These are phyloP conservation scores for Hymenoscyphus infarciens DNA, from an alignment of 2,329 filamentous ascomycete genomes.

Conservation along the genomic window DNA sequence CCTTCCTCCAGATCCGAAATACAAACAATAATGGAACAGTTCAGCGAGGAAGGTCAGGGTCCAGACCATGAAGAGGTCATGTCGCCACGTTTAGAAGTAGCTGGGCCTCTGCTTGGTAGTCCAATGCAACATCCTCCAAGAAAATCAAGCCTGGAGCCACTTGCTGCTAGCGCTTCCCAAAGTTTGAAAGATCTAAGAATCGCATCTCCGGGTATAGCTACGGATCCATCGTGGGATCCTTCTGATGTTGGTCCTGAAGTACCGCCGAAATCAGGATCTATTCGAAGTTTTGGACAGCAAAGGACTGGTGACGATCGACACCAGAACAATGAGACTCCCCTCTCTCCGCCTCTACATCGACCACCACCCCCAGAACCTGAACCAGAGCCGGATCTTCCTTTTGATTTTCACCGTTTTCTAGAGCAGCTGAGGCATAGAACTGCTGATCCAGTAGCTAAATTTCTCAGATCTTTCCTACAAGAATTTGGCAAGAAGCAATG, in stretches of 20 bases:
- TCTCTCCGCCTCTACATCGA: slow-evolving; percentile 51
- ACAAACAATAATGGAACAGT: slow-evolving; percentile 96
- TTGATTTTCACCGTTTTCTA: slow-evolving; percentile 95
- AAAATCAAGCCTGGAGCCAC: slow-evolving; percentile 79
- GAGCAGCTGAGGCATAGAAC: slow-evolving; percentile 95
- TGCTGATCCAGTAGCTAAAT: slow-evolving; percentile 95
- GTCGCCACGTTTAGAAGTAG: slow-evolving; percentile 80
- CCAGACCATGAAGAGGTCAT: slow-evolving; percentile 80
- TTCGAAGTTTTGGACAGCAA: slow-evolving; percentile 31
- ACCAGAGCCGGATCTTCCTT: slow-evolving; percentile 80
- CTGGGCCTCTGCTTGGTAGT: slow-evolving; percentile 71
- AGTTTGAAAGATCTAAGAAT: slow-evolving; percentile 32
- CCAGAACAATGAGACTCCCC: slow-evolving; percentile 36
- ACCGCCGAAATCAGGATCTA: slow-evolving; percentile 40
- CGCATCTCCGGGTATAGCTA: slow-evolving; percentile 19
- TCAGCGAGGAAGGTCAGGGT: slow-evolving; percentile 69
- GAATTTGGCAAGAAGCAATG: slow-evolving; percentile 98
- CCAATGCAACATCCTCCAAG: slow-evolving; percentile 72
- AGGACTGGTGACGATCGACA: slow-evolving; percentile 46
- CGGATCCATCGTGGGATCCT: slow-evolving; percentile 21
- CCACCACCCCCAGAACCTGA: slow-evolving; percentile 70
- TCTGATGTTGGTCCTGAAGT: slow-evolving; percentile 37
- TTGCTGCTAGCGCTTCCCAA: slow-evolving; percentile 34
- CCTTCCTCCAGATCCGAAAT: slow-evolving; percentile 79
- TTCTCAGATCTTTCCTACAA: slow-evolving; percentile 86